These are phyloP conservation scores for Arabis hirsuta DNA, from an alignment of 345 rosid genomes.

Conservation along the genomic window DNA sequence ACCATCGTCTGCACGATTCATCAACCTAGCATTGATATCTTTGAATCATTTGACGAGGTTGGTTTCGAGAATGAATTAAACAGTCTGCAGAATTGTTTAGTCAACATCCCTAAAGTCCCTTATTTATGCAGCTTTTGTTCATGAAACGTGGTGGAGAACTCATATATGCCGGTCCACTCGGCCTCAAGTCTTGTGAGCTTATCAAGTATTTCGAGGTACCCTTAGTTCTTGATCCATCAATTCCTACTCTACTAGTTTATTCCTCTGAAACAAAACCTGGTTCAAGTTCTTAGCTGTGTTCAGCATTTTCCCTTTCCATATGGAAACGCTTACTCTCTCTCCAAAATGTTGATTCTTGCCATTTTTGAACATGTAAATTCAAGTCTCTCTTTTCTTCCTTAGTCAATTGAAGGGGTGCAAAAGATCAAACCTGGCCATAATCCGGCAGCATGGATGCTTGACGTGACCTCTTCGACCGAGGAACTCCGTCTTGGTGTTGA, in stretches of 20 bases:
- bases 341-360: no score
- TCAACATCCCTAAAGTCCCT: neutral
- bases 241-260: neutral
- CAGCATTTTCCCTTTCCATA: no score
- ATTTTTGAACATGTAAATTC: neutral
- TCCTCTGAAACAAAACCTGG: neutral
- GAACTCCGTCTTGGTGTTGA: conserved; percentile 78
- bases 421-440: conserved; percentile 82
- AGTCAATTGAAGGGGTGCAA: conserved; percentile 87
- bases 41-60: conserved; percentile 99
- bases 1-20: conserved; percentile 98
- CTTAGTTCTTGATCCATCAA: conserved; percentile 5
- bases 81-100: neutral
- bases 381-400: conserved; percentile 32
- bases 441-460: conserved; percentile 99
- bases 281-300: no score
- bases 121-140: conserved; percentile 75
- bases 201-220: conserved; percentile 80
- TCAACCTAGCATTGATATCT: conserved; percentile 98
- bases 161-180: conserved; percentile 97
- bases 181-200: conserved; percentile 80
- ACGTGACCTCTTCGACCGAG: conserved; percentile 76
- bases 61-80: conserved; percentile 6
- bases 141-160: conserved; percentile 99
- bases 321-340: no score